Evolutionary conservation across 495 filamentous ascomycete species (phyloP).

Genomic region (Cercophora samala): DNA sequence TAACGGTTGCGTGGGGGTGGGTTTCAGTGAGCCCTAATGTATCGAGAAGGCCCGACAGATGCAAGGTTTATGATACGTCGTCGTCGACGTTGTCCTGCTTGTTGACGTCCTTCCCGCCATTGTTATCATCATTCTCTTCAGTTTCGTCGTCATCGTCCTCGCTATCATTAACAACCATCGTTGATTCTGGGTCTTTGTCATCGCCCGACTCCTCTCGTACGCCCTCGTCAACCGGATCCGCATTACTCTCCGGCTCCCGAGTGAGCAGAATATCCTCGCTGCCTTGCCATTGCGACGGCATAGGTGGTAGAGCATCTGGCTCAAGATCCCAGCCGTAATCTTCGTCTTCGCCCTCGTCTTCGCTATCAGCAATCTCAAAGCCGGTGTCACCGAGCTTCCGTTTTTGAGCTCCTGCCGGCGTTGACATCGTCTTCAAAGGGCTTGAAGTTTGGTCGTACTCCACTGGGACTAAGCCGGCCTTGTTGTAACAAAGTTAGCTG

Average conservation of each 20-base stretch:
- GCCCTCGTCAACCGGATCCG: conserved; percentile 18
- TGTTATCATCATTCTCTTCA: background rate
- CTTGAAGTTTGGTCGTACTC: conserved; percentile 23
- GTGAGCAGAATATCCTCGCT: conserved; percentile 49
- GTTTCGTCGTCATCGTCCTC: background rate
- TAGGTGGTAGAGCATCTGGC: conserved; percentile 37
- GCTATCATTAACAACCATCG: background rate
- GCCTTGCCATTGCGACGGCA: conserved; percentile 52
- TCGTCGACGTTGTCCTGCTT: background rate
- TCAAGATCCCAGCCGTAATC: conserved; percentile 54
- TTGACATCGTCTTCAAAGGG: conserved; percentile 20
- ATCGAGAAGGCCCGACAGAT: background rate
- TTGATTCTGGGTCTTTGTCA: background rate
- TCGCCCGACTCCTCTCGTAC: conserved; percentile 3
- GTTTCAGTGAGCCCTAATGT: background rate
- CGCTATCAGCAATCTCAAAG: conserved; percentile 50
- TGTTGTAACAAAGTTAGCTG: conserved; percentile 18
- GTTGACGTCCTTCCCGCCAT: background rate
- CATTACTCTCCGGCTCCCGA: conserved; percentile 29
- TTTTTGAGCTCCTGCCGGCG: conserved; percentile 36
- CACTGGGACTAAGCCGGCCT: conserved; percentile 30
- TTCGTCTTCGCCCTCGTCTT: conserved; percentile 47
- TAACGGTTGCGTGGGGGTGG: background rate
- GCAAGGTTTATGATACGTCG: background rate
- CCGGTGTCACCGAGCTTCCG: conserved; percentile 43